Percentiles rank a stretch among this genome's conserved stretches.
Evolutionary conservation across 805 yeast genomes (phyloP).

Genomic region (Candida broadrunensis): DNA sequence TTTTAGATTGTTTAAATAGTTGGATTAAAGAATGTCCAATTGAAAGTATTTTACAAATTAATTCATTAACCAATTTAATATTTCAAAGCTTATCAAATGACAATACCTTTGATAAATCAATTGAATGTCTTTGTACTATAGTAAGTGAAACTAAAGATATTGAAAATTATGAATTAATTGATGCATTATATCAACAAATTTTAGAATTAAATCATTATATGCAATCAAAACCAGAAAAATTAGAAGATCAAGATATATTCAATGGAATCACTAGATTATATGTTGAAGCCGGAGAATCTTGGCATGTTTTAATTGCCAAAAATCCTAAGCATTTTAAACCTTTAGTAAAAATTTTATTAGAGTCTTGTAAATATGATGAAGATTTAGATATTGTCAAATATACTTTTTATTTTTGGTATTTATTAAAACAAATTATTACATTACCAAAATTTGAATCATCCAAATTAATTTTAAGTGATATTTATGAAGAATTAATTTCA

Average conservation of each 20-base stretch:
- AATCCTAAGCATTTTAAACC: constrained; percentile 68
- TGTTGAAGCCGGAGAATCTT: constrained; percentile 91
- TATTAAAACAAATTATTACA: constrained; percentile 67
- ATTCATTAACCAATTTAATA: constrained; percentile 65
- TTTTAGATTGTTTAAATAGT: constrained; percentile 76
- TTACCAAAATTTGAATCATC: constrained; percentile 57
- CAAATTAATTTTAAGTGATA: constrained; percentile 46
- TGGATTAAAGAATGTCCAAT: constrained; percentile 91
- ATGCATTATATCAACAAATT: constrained; percentile 66
- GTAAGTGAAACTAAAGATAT: constrained; percentile 79
- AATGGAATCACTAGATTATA: constrained; percentile 72
- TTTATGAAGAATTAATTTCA: constrained; percentile 56
- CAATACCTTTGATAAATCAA: constrained; percentile 75
- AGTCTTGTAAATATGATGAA: constrained; percentile 68
- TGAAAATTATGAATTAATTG: constrained; percentile 57
- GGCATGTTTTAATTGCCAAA: constrained; percentile 85
- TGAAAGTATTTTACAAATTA: constrained; percentile 58
- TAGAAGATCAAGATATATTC: constrained; percentile 62
- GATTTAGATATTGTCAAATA: constrained; percentile 88
- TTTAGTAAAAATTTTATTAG: constrained; percentile 68
- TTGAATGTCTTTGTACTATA: constrained; percentile 82
- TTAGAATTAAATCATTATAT: constrained; percentile 56
- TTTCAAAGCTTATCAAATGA: constrained; percentile 59
- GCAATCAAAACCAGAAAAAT: constrained; percentile 29
- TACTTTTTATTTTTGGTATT: constrained; percentile 91